Evolutionary conservation across 2,329 filamentous ascomycete species (phyloP).

Genomic region (Monilinia aucupariae): DNA sequence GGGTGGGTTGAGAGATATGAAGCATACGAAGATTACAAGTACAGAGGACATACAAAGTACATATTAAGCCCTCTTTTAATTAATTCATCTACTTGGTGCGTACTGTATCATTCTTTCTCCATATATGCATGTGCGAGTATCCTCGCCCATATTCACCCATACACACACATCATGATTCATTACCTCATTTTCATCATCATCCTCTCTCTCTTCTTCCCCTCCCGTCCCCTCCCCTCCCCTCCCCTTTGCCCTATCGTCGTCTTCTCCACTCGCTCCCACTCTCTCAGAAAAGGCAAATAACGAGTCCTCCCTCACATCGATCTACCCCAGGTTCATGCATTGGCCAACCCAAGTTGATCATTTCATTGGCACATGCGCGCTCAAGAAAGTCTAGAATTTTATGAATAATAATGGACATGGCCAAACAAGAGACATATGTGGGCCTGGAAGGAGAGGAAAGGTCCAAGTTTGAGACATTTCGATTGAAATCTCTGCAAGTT

Average conservation of each 20-base stretch:
- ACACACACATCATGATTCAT: background rate
- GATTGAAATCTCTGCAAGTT: slow-evolving; percentile 10
- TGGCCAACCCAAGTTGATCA: background rate
- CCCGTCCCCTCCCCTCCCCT: background rate
- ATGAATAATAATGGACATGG: background rate
- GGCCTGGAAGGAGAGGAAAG: background rate
- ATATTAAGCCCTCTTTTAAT: background rate
- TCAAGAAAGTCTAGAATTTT: slow-evolving; percentile 3
- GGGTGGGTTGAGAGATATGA: too few species aligned
- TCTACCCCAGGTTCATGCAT: slow-evolving; percentile 14
- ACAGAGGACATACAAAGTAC: too few species aligned
- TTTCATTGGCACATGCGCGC: background rate
- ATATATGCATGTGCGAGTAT: too few species aligned
- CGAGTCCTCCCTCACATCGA: background rate
- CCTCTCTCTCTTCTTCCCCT: too few species aligned
- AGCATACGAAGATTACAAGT: background rate
- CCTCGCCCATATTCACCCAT: too few species aligned
- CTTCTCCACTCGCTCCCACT: background rate
- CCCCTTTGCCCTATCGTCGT: background rate
- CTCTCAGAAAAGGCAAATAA: background rate
- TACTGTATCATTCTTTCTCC: background rate
- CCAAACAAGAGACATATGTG: slow-evolving; percentile 4
- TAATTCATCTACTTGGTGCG: background rate
- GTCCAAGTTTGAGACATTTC: slow-evolving; percentile 11
- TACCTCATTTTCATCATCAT: slow-evolving; percentile 2